These are phyloP conservation scores for Saturnispora dispora DNA, from an alignment of 805 yeast genomes.

Conservation along the genomic window DNA sequence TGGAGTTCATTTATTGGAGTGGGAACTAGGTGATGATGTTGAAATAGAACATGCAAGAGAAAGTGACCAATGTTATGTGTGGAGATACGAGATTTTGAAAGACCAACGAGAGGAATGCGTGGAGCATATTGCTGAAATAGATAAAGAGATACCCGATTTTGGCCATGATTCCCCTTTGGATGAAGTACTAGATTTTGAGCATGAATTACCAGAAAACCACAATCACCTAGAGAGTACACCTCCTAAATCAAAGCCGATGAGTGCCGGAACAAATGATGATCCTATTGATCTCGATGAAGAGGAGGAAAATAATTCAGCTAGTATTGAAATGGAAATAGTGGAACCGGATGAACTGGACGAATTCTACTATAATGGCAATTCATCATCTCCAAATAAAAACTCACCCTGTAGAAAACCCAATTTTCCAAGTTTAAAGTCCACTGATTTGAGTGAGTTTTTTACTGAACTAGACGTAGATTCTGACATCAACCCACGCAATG, in stretches of 20 bases:
- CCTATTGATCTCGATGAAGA: constrained; percentile 5
- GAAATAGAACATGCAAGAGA: constrained; percentile 42
- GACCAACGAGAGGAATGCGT: neutral
- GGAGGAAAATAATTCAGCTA: neutral
- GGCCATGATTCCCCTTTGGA: neutral
- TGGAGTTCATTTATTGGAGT: constrained; percentile 54
- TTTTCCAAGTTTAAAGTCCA: constrained; percentile 12
- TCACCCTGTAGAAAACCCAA: neutral
- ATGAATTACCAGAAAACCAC: neutral
- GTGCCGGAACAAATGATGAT: constrained; percentile 2
- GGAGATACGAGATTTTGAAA: neutral
- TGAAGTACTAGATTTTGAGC: neutral
- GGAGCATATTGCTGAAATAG: neutral
- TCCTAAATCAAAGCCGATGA: neutral
- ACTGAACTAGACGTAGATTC: constrained; percentile 19
- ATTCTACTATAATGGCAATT: neutral
- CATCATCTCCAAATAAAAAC: constrained; percentile 3
- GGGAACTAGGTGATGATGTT: constrained; percentile 55
- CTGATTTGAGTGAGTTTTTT: constrained; percentile 12
- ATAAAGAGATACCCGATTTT: constrained; percentile 1
- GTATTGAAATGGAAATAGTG: constrained; percentile 15
- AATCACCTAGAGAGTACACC: neutral
- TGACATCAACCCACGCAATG: constrained; percentile 8
- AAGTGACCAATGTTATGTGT: constrained; percentile 29
- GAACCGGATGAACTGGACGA: constrained; percentile 22